Conservation (phyloP, 495 filamentous ascomycete species). For the Penicillium angulare region DNA sequence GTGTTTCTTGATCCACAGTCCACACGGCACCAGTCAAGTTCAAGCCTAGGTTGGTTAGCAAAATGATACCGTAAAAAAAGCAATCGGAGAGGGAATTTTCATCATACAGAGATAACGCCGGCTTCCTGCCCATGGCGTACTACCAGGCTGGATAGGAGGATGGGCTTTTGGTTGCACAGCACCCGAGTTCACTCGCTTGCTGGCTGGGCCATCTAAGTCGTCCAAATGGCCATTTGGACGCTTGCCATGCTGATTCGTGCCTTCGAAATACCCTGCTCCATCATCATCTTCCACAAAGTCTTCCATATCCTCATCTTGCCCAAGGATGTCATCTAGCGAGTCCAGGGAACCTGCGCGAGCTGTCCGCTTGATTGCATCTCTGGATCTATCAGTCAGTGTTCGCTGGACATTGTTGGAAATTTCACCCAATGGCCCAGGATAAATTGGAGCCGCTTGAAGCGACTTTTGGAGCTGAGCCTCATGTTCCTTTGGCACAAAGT, state of each 20-base stretch:
- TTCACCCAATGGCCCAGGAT: slow-evolving; percentile 74
- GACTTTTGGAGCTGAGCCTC: slow-evolving; percentile 56
- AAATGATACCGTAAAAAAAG: too few relatives aligned
- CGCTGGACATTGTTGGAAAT: slow-evolving; percentile 62
- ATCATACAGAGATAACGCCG: slow-evolving; percentile 78
- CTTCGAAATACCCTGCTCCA: slow-evolving; percentile 79
- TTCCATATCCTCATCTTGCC: slow-evolving; percentile 54
- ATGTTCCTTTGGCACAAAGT: slow-evolving; percentile 71
- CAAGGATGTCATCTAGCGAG: slow-evolving; percentile 59
- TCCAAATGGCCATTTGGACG: slow-evolving; percentile 54
- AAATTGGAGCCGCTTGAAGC: slow-evolving; percentile 78
- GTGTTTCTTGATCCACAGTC: slow-evolving; percentile 94
- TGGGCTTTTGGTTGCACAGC: slow-evolving; percentile 69
- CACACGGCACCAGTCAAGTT: slow-evolving; percentile 93
- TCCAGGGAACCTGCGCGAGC: slow-evolving; percentile 50
- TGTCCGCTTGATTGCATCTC: slow-evolving; percentile 44
- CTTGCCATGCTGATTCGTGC: slow-evolving; percentile 60
- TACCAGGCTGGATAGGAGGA: slow-evolving; percentile 84
- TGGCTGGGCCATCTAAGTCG: slow-evolving; percentile 38
- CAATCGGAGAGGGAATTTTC: background rate
- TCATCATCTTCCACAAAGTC: slow-evolving; percentile 90
- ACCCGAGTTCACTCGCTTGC: slow-evolving; percentile 62
- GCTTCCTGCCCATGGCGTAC: slow-evolving; percentile 93
- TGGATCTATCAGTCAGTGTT: slow-evolving; percentile 54
- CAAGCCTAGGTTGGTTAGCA: slow-evolving; percentile 49